Evolutionary conservation across 345 rosid genomes (phyloP).

Genomic region (Mallotus nudiflorus): DNA sequence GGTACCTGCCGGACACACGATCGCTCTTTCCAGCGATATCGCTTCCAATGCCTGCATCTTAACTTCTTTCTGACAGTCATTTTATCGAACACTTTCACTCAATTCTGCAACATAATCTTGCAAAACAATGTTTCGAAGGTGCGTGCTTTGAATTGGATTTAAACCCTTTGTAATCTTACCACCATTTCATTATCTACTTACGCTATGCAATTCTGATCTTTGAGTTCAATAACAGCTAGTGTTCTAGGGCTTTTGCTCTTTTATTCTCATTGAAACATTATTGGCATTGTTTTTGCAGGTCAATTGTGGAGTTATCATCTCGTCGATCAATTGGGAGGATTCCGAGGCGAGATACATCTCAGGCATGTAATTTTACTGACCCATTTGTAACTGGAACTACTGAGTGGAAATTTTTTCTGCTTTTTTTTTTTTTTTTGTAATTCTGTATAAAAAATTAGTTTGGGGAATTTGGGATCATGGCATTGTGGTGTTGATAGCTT

Average conservation of each 20-base stretch:
- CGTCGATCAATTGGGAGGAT: constrained; percentile 49
- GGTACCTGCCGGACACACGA: constrained; percentile 7
- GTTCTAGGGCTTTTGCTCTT: background rate
- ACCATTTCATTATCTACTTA: background rate
- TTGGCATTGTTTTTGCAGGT: constrained; percentile 39
- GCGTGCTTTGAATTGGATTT: background rate
- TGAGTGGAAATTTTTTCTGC: background rate
- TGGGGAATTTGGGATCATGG: too few species aligned
- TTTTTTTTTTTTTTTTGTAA: background rate
- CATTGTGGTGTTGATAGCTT: too few species aligned
- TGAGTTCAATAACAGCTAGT: background rate
- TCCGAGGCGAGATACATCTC: constrained; percentile 42
- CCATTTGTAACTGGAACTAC: background rate
- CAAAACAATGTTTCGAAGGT: constrained; percentile 38
- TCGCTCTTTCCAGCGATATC: background rate
- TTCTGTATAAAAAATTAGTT: too few species aligned
- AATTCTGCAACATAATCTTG: background rate
- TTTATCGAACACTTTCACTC: constrained; percentile 24
- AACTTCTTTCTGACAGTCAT: constrained; percentile 11
- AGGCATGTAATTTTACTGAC: constrained; percentile 38
- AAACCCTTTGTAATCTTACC: too few species aligned
- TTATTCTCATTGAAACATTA: background rate
- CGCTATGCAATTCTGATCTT: background rate
- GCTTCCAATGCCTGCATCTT: background rate
- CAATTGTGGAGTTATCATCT: constrained; percentile 59